Evolutionary conservation across 2,329 filamentous ascomycete genomes (phyloP).

Genomic region (Diaporthe ilicicola): DNA sequence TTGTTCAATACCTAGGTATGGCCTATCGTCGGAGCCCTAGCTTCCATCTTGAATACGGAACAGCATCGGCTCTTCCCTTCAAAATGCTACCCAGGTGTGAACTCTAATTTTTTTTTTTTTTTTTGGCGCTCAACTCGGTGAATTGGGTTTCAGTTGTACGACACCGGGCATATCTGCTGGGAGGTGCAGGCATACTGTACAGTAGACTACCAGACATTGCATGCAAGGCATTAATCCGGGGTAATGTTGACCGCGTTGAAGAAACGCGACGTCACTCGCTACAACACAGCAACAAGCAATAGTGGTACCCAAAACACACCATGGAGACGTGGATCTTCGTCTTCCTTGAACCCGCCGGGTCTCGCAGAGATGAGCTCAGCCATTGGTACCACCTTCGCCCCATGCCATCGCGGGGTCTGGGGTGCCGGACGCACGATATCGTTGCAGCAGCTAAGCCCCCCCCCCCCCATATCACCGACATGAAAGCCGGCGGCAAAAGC

Average conservation of each 20-base stretch:
- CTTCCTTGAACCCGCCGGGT: neutral
- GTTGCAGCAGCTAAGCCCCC: neutral
- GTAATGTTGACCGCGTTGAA: neutral
- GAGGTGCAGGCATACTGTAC: neutral
- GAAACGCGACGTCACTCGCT: constrained; percentile 14
- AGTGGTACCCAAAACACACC: neutral
- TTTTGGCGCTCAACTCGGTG: neutral
- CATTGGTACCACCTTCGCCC: neutral
- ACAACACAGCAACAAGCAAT: neutral
- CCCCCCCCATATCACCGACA: neutral
- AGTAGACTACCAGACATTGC: neutral
- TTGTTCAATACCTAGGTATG: neutral
- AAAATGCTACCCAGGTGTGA: constrained; percentile 2
- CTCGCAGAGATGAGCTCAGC: neutral
- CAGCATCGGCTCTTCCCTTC: constrained; percentile 13
- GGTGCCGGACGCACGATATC: constrained; percentile 18
- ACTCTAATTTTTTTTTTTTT: neutral
- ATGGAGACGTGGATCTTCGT: neutral
- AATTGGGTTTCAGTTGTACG: constrained; percentile 11
- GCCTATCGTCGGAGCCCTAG: constrained; percentile 10
- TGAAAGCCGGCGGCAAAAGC: neutral
- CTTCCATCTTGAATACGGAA: constrained; percentile 15
- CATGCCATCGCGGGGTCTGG: constrained; percentile 2
- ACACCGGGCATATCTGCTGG: neutral
- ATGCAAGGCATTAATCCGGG: neutral